Conservation (phyloP, 2,329 filamentous ascomycete species). For the Colletotrichum cereale region DNA sequence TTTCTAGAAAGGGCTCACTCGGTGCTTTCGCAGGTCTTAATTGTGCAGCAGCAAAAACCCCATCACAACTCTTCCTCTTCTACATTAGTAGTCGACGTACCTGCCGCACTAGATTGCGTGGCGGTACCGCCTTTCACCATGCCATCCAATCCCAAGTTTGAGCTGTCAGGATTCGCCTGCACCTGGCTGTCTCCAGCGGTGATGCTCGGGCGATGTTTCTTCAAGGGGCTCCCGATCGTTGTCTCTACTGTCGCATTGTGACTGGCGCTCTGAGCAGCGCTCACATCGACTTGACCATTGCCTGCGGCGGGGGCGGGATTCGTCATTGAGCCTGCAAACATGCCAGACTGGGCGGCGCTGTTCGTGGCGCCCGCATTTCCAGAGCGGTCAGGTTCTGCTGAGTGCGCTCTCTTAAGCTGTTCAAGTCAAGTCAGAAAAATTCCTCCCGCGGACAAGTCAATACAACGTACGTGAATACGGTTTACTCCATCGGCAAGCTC, state of each 20-base stretch:
- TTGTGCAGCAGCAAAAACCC: not conserved
- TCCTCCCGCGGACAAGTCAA: no score
- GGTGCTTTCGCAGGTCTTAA: not conserved
- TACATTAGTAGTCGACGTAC: not conserved
- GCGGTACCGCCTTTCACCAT: not conserved
- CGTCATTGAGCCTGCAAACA: conserved; percentile 3
- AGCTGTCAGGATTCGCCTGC: not conserved
- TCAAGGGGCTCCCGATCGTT: conserved; percentile 39
- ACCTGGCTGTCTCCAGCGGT: conserved; percentile 16
- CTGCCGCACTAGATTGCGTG: not conserved
- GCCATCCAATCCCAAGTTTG: conserved; percentile 1
- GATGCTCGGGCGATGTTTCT: conserved; percentile 40
- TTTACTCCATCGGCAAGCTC: conserved; percentile 85
- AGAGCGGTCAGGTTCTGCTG: conserved; percentile 72
- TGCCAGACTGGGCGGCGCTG: not conserved
- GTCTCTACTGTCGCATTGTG: conserved; percentile 20
- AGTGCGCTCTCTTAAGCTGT: conserved; percentile 86
- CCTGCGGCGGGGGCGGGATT: not conserved
- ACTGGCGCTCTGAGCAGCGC: not conserved
- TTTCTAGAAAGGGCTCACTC: not conserved
- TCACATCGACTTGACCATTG: not conserved
- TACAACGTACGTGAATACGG: conserved; percentile 77
- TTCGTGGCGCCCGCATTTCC: not conserved
- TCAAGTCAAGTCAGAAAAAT: not conserved
- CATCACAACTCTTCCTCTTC: conserved; percentile 38